A percentile compares a stretch with the other conserved stretches of the same genome.
Conservation (phyloP, 2,329 filamentous ascomycete species). For the Fusarium sp. region DNA sequence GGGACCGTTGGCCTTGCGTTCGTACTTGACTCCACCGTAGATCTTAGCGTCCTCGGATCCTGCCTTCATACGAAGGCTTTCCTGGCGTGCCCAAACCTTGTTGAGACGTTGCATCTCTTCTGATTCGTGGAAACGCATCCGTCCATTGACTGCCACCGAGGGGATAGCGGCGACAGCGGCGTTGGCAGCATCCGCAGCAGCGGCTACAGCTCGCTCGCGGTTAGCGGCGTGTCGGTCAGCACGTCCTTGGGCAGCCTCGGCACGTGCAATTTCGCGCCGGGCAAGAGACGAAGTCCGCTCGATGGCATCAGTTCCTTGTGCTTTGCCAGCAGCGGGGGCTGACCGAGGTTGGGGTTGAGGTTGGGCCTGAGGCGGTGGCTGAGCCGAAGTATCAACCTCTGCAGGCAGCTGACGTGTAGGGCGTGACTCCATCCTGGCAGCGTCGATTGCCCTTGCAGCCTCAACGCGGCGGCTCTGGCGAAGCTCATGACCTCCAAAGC, state of each 20-base stretch:
- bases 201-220: conserved; percentile 52
- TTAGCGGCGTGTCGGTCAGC: conserved; percentile 60
- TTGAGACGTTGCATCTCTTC: conserved; percentile 64
- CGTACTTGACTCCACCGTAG: conserved; percentile 70
- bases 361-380: conserved; percentile 30
- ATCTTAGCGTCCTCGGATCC: conserved; percentile 66
- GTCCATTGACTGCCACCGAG: conserved; percentile 41
- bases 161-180: conserved; percentile 46
- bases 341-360: conserved; percentile 17
- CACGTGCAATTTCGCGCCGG: conserved; percentile 63
- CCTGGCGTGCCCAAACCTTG: conserved; percentile 67
- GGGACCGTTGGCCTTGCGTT: conserved; percentile 69
- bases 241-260: conserved; percentile 63
- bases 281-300: conserved; percentile 63
- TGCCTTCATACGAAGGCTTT: conserved; percentile 57
- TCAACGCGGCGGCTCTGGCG: conserved; percentile 58
- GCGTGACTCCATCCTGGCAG: conserved; percentile 33
- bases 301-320: conserved; percentile 48
- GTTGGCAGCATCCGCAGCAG: conserved; percentile 48
- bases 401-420: conserved; percentile 44
- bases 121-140: conserved; percentile 57
- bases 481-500: conserved; percentile 52
- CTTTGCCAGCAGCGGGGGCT: conserved; percentile 21
- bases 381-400: conserved; percentile 33
- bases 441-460: conserved; percentile 39